These are phyloP conservation scores for Penicillium sp. DNA, from an alignment of 2,329 filamentous ascomycete genomes.

Conservation along the genomic window DNA sequence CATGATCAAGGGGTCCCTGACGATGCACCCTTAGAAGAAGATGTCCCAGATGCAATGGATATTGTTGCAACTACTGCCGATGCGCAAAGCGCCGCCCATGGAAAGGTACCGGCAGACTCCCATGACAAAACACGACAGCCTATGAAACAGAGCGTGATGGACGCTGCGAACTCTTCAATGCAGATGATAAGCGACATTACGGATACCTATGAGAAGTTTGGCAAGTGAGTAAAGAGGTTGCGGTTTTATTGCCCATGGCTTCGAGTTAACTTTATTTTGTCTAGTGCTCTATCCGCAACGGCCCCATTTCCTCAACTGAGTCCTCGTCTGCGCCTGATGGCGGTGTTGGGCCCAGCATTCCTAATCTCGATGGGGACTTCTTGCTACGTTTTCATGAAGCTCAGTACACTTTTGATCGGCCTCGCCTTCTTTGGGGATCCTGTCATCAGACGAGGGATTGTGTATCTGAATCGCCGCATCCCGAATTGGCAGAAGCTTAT, in stretches of 20 bases:
- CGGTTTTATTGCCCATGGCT: not conserved
- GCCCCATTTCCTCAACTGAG: slow-evolving; percentile 51
- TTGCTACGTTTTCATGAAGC: slow-evolving; percentile 57
- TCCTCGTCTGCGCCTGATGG: slow-evolving; percentile 49
- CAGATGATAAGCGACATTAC: slow-evolving; percentile 51
- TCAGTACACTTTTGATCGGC: slow-evolving; percentile 57
- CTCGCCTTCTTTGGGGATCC: slow-evolving; percentile 75
- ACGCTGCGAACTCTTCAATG: slow-evolving; percentile 66
- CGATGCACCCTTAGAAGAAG: slow-evolving; percentile 43
- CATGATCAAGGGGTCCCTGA: slow-evolving; percentile 58
- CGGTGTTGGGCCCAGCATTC: slow-evolving; percentile 46
- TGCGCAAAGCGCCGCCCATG: slow-evolving; percentile 47
- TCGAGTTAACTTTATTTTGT: slow-evolving; percentile 2
- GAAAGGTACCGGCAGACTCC: slow-evolving; percentile 42
- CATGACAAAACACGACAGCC: slow-evolving; percentile 72
- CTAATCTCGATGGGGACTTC: slow-evolving; percentile 47
- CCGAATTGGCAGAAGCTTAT: slow-evolving; percentile 69
- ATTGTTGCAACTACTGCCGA: slow-evolving; percentile 48
- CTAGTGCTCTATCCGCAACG: slow-evolving; percentile 53
- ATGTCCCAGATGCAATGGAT: slow-evolving; percentile 54
- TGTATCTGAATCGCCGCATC: slow-evolving; percentile 42
- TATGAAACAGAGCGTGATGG: slow-evolving; percentile 68
- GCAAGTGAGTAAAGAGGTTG: slow-evolving; percentile 40
- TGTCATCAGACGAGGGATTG: slow-evolving; percentile 53
- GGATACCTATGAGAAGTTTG: slow-evolving; percentile 57